phyloP scores from a whole-genome alignment of 345 rosid genomes.

The Eucalyptus urophylla region DNA sequence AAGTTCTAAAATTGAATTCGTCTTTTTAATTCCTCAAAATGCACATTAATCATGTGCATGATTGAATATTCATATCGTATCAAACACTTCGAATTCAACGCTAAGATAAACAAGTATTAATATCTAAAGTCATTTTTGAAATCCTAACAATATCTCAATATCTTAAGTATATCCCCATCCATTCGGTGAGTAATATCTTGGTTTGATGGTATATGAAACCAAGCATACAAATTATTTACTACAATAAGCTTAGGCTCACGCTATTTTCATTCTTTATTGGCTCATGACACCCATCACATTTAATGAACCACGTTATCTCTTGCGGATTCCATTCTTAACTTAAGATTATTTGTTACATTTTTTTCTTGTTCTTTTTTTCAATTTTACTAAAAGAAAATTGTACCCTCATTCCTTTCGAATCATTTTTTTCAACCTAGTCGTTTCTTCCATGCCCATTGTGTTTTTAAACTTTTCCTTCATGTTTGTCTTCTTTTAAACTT shows the following conservation, averaged over 20 bases:
- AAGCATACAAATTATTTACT: not conserved
- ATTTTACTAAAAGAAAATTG: not conserved
- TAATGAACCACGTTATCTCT: no score
- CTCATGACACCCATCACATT: not conserved
- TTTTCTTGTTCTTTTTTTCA: not conserved
- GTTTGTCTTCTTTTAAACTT: not conserved
- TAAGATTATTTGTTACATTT: no score
- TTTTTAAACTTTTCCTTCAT: not conserved
- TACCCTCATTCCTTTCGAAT: not conserved
- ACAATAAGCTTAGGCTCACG: not conserved
- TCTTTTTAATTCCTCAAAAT: not conserved
- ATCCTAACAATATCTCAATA: not conserved
- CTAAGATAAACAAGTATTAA: not conserved
- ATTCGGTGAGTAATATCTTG: not conserved
- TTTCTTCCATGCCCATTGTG: no score
- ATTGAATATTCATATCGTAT: not conserved
- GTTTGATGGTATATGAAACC: not conserved
- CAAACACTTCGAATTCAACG: not conserved
- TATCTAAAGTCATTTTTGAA: not conserved
- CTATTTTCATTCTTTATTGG: not conserved
- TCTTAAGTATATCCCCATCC: not conserved
- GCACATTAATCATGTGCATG: not conserved
- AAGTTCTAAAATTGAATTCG: not conserved
- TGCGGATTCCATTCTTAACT: fast-evolving
- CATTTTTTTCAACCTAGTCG: not conserved